phyloP scores from a whole-genome alignment of 345 rosid genomes.

The Clarkia xantiana region DNA sequence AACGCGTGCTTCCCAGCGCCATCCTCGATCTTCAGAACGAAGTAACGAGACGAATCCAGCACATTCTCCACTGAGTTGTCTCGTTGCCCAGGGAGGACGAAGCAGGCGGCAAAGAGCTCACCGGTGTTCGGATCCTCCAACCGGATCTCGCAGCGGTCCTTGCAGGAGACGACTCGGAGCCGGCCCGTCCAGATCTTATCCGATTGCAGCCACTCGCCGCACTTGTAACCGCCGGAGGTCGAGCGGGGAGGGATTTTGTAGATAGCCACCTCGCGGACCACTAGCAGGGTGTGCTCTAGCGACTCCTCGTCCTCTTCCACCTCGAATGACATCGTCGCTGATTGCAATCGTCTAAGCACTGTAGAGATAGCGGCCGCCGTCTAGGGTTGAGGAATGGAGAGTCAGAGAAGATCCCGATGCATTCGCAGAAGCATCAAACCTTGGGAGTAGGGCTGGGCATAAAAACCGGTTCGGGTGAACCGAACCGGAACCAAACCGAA shows the following conservation, averaged over 20 bases:
- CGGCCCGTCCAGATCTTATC: constrained; percentile 99
- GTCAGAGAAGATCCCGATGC: too few relatives aligned
- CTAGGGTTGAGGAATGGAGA: too few relatives aligned
- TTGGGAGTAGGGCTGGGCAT: too few relatives aligned
- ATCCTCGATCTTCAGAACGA: constrained; percentile 91
- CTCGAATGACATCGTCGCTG: constrained; percentile 54
- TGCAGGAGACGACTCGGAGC: constrained; percentile 88
- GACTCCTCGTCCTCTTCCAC: constrained; percentile 92
- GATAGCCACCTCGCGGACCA: constrained; percentile 83
- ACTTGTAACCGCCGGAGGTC: constrained; percentile 93
- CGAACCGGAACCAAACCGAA: too few relatives aligned
- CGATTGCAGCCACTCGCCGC: constrained; percentile 98
- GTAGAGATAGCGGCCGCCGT: too few relatives aligned
- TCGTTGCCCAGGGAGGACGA: constrained; percentile 68
- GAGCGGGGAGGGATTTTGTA: constrained; percentile 91
- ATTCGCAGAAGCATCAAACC: too few relatives aligned
- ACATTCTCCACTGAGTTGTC: constrained; percentile 86
- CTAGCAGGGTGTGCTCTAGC: constrained; percentile 84
- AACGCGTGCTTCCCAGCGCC: constrained; percentile 93
- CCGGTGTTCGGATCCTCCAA: constrained; percentile 86
- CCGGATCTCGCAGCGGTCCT: constrained; percentile 95
- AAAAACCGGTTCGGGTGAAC: too few relatives aligned
- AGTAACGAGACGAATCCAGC: constrained; percentile 93
- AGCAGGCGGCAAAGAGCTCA: constrained; percentile 92
- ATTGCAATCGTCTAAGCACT: too few relatives aligned